phyloP scores from a whole-genome alignment of 2,329 filamentous ascomycete genomes.

The Sporothrix sp. region DNA sequence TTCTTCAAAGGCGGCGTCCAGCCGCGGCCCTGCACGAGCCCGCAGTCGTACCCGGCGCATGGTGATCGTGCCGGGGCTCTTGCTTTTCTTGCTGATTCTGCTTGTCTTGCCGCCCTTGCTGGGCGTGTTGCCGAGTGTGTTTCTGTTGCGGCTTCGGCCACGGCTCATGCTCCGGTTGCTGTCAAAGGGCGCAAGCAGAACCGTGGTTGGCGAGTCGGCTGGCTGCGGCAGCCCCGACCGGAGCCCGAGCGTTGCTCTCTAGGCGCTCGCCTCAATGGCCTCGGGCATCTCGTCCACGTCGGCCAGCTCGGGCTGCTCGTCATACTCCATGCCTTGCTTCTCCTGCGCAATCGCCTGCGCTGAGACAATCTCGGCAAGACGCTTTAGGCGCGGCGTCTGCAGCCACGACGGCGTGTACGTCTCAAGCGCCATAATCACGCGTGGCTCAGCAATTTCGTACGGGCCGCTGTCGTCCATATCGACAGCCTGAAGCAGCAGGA shows the following conservation, averaged over 20 bases:
- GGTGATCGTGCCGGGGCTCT: background rate
- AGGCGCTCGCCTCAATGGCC: slow-evolving; percentile 28
- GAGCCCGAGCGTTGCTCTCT: slow-evolving; percentile 22
- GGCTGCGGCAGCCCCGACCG: slow-evolving; percentile 17
- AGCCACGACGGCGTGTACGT: slow-evolving; percentile 98
- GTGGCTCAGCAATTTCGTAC: slow-evolving; percentile 95
- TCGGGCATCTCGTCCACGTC: slow-evolving; percentile 41
- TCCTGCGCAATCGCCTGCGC: slow-evolving; percentile 93
- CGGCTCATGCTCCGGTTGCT: slow-evolving; percentile 10
- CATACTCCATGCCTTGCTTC: slow-evolving; percentile 53
- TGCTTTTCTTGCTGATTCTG: background rate
- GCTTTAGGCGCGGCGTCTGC: slow-evolving; percentile 89
- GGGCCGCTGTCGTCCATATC: slow-evolving; percentile 99
- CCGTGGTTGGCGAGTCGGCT: slow-evolving; percentile 21
- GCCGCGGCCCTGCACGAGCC: background rate
- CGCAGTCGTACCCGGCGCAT: background rate
- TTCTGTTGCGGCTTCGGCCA: slow-evolving; percentile 4
- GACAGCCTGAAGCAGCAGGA: slow-evolving; percentile 83
- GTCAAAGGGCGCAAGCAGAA: slow-evolving; percentile 21
- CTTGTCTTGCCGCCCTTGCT: background rate
- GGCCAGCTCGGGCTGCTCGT: slow-evolving; percentile 37
- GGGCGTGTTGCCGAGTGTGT: background rate
- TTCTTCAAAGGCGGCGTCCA: background rate
- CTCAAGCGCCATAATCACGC: slow-evolving; percentile 90
- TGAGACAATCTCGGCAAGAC: slow-evolving; percentile 95